A percentile compares a stretch with the other conserved stretches of the same genome.
Conservation (phyloP, 2,329 filamentous ascomycete species). For the Colletotrichum gigasporum region DNA sequence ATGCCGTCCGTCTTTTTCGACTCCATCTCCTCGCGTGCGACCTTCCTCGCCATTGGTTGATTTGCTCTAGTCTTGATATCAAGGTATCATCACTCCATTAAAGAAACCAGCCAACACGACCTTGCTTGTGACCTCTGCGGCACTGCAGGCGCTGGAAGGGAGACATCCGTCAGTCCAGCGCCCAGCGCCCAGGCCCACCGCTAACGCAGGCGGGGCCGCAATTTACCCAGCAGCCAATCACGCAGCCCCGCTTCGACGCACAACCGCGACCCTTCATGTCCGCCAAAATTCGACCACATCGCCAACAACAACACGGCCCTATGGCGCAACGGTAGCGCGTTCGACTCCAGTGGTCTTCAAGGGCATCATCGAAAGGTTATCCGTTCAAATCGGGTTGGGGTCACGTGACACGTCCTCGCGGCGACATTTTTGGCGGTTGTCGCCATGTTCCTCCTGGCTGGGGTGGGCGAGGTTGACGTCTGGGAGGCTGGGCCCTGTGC, state of each 20-base stretch:
- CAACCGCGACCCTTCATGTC: neutral
- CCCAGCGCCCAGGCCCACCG: too few species aligned
- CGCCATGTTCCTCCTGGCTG: neutral
- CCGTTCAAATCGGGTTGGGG: slow-evolving; percentile 30
- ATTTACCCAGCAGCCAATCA: neutral
- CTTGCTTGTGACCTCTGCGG: too few species aligned
- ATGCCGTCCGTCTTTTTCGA: too few species aligned
- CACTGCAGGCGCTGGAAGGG: too few species aligned
- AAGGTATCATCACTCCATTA: too few species aligned
- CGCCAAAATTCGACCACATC: accelerated
- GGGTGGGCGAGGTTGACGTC: too few species aligned
- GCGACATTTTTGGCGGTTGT: neutral
- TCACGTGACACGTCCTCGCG: neutral
- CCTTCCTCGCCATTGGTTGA: too few species aligned
- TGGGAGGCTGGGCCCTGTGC: too few species aligned
- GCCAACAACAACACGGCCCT: neutral
- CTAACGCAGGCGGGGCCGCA: neutral
- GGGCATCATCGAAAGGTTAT: slow-evolving; percentile 27
- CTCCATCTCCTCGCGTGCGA: too few species aligned
- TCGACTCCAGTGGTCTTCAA: slow-evolving; percentile 22
- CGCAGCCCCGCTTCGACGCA: neutral
- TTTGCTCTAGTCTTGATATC: too few species aligned
- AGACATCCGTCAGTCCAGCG: too few species aligned
- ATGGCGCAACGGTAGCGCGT: slow-evolving; percentile 32
- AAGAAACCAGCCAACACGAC: too few species aligned